These are phyloP conservation scores for Earliella scabrosa DNA, from an alignment of 1,284 basidiomycete species.

Conservation along the genomic window DNA sequence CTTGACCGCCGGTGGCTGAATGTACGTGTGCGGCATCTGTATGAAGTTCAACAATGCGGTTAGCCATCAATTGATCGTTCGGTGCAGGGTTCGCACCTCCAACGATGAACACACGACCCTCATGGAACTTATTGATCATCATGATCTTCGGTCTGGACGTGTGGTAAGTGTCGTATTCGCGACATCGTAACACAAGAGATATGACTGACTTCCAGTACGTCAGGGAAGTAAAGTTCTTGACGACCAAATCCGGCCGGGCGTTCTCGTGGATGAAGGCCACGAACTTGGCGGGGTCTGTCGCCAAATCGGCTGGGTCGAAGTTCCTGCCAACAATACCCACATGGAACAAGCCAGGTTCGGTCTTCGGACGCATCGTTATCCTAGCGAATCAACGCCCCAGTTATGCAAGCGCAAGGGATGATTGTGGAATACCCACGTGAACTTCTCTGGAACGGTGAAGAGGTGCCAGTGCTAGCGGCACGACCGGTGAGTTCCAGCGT, in stretches of 20 bases:
- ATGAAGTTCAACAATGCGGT: background rate
- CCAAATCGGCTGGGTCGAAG: slow-evolving; percentile 12
- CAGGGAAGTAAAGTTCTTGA: slow-evolving; percentile 5
- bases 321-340: slow-evolving; percentile 10
- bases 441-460: slow-evolving; percentile 28
- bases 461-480: slow-evolving; percentile 35
- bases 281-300: slow-evolving; percentile 12
- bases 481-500: background rate
- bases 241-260: slow-evolving; percentile 10
- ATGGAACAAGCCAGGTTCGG: slow-evolving; percentile 4
- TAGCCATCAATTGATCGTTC: too few relatives aligned
- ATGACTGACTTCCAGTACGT: slow-evolving; percentile 17
- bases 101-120: slow-evolving; percentile 40
- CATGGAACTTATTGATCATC: slow-evolving; percentile 40
- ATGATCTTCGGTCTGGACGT: slow-evolving; percentile 40
- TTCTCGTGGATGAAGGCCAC: slow-evolving; percentile 9
- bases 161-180: background rate
- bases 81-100: slow-evolving; percentile 41
- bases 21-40: slow-evolving; percentile 35
- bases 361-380: slow-evolving; percentile 9
- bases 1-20: slow-evolving; percentile 36
- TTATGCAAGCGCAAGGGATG: background rate
- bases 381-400: background rate
- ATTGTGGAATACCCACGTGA: slow-evolving; percentile 9
- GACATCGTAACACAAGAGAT: too few relatives aligned